Evolutionary conservation across 129 eudicot genomes (phyloP).

Genomic region (Ambrosia trifida): DNA sequence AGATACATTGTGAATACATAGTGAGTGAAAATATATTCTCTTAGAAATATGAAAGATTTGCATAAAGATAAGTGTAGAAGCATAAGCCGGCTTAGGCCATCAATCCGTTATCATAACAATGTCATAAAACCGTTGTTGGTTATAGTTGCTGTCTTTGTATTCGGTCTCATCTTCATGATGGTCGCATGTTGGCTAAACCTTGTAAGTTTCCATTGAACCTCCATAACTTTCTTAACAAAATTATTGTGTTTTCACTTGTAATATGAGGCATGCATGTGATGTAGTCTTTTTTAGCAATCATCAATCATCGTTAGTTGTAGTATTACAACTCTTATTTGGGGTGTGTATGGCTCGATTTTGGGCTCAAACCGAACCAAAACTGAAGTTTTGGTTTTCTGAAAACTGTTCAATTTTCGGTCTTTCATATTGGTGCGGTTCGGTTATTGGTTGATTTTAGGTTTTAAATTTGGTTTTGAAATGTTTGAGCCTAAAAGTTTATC

Average conservation of each 20-base stretch:
- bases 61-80: slow-evolving; percentile 33
- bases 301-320: background rate
- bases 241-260: background rate
- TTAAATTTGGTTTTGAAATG: too few relatives aligned
- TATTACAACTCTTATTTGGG: background rate
- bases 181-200: slow-evolving; percentile 17
- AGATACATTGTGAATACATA: slow-evolving; percentile 23
- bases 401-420: too few relatives aligned
- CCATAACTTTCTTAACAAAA: background rate
- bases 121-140: background rate
- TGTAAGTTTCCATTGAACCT: slow-evolving; percentile 29
- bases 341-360: too few relatives aligned
- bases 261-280: background rate
- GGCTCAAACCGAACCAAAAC: too few relatives aligned
- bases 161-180: slow-evolving; percentile 8
- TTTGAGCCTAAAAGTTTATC: too few relatives aligned
- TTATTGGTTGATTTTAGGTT: too few relatives aligned
- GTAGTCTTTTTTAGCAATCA: background rate
- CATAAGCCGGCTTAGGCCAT: slow-evolving; percentile 32
- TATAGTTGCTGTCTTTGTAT: background rate
- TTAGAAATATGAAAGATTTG: slow-evolving; percentile 27
- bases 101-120: slow-evolving; percentile 14
- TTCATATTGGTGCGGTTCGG: too few relatives aligned
- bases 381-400: too few relatives aligned
- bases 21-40: background rate